phyloP scores from a whole-genome alignment of 2,329 filamentous ascomycete species.

The Exophiala calicioides region DNA sequence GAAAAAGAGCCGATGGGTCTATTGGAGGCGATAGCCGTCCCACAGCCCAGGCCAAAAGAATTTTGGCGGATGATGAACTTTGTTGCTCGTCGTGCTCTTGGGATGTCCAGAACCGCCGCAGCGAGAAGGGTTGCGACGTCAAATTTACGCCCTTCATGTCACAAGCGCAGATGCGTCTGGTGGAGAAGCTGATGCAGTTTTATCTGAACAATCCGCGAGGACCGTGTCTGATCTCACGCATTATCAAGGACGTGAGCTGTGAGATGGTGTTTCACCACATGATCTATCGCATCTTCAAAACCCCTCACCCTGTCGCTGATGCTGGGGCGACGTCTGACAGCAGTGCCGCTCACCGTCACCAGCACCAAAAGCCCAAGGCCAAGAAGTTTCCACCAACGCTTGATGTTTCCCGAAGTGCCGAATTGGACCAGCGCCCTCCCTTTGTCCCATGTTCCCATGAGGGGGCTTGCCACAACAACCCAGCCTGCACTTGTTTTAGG shows the following conservation, averaged over 20 bases:
- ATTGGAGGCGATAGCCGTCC: constrained; percentile 7
- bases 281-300: constrained; percentile 13
- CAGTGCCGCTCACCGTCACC: constrained; percentile 6
- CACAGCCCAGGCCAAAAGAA: constrained; percentile 1
- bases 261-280: constrained; percentile 25
- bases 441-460: constrained; percentile 32
- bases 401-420: constrained; percentile 23
- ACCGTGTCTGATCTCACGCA: constrained; percentile 27
- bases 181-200: constrained; percentile 22
- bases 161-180: constrained; percentile 11
- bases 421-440: constrained; percentile 25
- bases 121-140: constrained; percentile 17
- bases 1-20: constrained; percentile 10
- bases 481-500: constrained; percentile 27
- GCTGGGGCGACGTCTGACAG: constrained; percentile 7
- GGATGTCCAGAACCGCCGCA: constrained; percentile 18
- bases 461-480: constrained; percentile 29
- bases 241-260: constrained; percentile 25
- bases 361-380: constrained; percentile 6
- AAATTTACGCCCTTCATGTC: constrained; percentile 17
- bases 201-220: constrained; percentile 27
- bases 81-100: constrained; percentile 27
- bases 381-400: constrained; percentile 14
- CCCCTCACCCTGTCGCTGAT: constrained; percentile 8
- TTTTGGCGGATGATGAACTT: constrained; percentile 20